Percentiles rank a stretch among this genome's conserved stretches.
Conservation (phyloP, 1,139 yeast genomes). For the Petasospora fabianii region DNA sequence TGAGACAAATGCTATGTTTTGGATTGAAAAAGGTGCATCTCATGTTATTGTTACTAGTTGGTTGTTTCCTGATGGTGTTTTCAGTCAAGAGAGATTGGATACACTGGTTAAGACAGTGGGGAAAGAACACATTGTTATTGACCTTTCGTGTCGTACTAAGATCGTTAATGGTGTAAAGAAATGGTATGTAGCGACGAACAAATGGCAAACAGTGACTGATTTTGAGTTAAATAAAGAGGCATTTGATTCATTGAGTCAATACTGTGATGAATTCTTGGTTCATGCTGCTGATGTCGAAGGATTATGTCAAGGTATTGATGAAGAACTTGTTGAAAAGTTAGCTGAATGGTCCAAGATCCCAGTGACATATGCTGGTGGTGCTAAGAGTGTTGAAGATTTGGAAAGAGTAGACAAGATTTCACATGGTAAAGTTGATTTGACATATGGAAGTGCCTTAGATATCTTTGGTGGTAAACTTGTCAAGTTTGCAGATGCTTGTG, state of each 20-base stretch:
- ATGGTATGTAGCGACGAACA: constrained; percentile 96
- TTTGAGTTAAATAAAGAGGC: constrained; percentile 52
- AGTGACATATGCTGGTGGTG: constrained; percentile 97
- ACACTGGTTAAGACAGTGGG: constrained; percentile 53
- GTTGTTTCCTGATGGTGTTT: constrained; percentile 47
- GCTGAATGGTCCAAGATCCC: constrained; percentile 82
- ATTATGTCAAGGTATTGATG: constrained; percentile 86
- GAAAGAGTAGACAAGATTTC: constrained; percentile 63
- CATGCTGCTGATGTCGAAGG: constrained; percentile 99
- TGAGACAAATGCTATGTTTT: constrained; percentile 61
- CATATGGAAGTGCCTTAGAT: constrained; percentile 90
- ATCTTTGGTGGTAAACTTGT: constrained; percentile 89
- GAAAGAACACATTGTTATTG: constrained; percentile 70
- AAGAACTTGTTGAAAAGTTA: constrained; percentile 61
- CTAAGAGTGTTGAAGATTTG: constrained; percentile 67
- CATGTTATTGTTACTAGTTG: constrained; percentile 93
- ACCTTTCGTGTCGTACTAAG: constrained; percentile 72
- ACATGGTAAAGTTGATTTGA: constrained; percentile 79
- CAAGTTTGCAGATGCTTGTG: constrained; percentile 64
- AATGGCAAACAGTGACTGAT: constrained; percentile 89
- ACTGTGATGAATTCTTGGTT: constrained; percentile 81
- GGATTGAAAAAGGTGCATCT: constrained; percentile 69
- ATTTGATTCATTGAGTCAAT: constrained; percentile 49
- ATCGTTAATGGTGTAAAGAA: constrained; percentile 30
- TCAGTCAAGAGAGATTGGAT: constrained; percentile 22